Evolutionary conservation across 2,329 filamentous ascomycete species (phyloP).

Genomic region (Colletotrichum gigasporum): DNA sequence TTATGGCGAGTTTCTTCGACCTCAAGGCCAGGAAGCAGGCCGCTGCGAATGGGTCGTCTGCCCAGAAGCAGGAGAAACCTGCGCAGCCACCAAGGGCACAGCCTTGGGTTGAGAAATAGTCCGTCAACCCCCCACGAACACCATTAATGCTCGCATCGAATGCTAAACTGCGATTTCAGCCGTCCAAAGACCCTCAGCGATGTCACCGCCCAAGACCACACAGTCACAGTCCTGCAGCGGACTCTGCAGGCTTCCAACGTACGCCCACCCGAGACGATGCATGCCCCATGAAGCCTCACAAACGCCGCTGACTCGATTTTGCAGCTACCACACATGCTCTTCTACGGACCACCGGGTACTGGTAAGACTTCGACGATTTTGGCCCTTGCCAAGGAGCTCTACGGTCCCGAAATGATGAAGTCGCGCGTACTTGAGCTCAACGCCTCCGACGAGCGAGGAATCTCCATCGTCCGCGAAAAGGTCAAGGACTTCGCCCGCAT

Average conservation of each 20-base stretch:
- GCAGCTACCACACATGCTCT: conserved; percentile 96
- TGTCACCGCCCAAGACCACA: conserved; percentile 97
- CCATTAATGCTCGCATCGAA: not conserved
- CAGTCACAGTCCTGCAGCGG: conserved; percentile 88
- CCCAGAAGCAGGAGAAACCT: conserved; percentile 72
- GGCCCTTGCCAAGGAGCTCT: conserved; percentile 95
- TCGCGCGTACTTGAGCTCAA: conserved; percentile 98
- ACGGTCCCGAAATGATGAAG: conserved; percentile 92
- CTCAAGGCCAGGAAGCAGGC: conserved; percentile 89
- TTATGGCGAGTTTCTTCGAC: conserved; percentile 94
- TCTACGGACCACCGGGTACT: conserved; percentile 96
- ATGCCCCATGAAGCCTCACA: not conserved
- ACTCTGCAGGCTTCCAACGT: conserved; percentile 95
- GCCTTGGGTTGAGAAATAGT: conserved; percentile 99
- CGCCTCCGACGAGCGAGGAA: conserved; percentile 97
- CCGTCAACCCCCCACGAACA: conserved; percentile 40
- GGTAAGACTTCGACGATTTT: conserved; percentile 99
- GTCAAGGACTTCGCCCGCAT: conserved; percentile 98
- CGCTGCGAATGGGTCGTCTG: conserved; percentile 68
- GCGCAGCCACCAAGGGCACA: conserved; percentile 73
- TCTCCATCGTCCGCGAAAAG: conserved; percentile 95
- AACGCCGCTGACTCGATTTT: conserved; percentile 16
- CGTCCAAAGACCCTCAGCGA: conserved; percentile 93
- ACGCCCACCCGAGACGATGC: conserved; percentile 34
- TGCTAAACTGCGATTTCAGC: conserved; percentile 58